phyloP scores from a whole-genome alignment of 202 grass and related monocot genomes.

The Setaria italica region DNA sequence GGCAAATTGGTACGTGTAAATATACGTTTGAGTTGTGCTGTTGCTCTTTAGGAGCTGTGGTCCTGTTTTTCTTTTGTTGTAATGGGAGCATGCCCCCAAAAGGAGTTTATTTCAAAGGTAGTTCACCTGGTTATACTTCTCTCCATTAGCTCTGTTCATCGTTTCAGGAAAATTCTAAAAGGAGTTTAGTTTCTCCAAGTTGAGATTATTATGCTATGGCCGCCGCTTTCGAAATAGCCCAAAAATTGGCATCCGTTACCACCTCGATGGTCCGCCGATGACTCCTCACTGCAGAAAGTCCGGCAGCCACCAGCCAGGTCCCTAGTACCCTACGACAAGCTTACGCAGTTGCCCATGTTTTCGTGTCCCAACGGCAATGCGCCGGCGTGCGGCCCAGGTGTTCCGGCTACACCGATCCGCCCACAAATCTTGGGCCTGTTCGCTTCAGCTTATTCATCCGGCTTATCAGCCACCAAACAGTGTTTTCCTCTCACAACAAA shows the following conservation, averaged over 20 bases:
- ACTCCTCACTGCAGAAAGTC: too few species aligned
- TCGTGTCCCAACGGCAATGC: neutral
- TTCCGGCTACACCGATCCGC: conserved; percentile 23
- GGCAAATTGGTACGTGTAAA: neutral
- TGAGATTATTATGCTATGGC: too few species aligned
- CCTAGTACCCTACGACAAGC: too few species aligned
- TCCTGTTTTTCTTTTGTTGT: neutral
- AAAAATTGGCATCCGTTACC: too few species aligned
- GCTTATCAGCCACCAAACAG: too few species aligned
- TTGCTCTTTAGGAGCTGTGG: neutral
- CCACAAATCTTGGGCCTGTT: too few species aligned
- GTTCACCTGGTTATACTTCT: neutral
- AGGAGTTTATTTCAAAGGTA: too few species aligned
- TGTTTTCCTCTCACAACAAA: too few species aligned
- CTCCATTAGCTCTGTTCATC: neutral
- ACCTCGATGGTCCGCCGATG: too few species aligned
- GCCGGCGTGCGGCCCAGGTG: neutral
- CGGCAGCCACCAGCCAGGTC: neutral
- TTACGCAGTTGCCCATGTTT: too few species aligned
- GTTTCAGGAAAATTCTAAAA: neutral
- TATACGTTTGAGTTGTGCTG: neutral
- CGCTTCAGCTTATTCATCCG: too few species aligned
- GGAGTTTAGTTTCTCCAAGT: neutral
- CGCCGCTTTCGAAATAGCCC: too few species aligned
- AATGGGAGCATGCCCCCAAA: neutral